Conservation (phyloP, 2,329 filamentous ascomycete species). For the Cladosporium halotolerans region DNA sequence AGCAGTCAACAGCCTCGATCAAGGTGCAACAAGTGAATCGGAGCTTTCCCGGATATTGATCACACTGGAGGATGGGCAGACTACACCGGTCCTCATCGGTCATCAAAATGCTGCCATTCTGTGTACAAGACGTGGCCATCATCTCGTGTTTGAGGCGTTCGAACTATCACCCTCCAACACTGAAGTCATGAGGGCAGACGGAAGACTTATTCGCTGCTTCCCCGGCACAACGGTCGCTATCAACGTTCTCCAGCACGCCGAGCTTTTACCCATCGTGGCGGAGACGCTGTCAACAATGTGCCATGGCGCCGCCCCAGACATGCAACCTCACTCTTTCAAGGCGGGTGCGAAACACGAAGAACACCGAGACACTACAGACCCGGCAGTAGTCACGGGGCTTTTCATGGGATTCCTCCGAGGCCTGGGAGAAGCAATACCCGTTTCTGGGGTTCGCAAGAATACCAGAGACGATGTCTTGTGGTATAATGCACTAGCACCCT, state of each 20-base stretch:
- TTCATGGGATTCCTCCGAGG: slow-evolving; percentile 56
- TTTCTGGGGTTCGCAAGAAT: slow-evolving; percentile 32
- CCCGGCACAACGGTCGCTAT: slow-evolving; percentile 36
- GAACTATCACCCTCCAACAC: slow-evolving; percentile 52
- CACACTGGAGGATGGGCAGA: slow-evolving; percentile 11
- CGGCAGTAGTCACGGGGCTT: slow-evolving; percentile 53
- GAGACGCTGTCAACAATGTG: slow-evolving; percentile 19
- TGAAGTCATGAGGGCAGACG: slow-evolving; percentile 46
- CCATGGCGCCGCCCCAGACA: slow-evolving; percentile 12
- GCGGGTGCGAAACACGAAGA: slow-evolving; percentile 53
- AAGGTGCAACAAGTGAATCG: background rate
- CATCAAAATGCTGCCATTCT: slow-evolving; percentile 23
- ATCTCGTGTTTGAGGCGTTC: slow-evolving; percentile 53
- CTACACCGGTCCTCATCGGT: background rate
- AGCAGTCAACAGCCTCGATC: background rate
- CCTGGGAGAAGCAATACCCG: slow-evolving; percentile 38
- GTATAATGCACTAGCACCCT: slow-evolving; percentile 41
- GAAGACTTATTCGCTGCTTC: slow-evolving; percentile 54
- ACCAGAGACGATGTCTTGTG: slow-evolving; percentile 24
- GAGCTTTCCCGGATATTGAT: background rate
- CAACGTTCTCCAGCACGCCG: slow-evolving; percentile 33
- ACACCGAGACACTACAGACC: slow-evolving; percentile 51
- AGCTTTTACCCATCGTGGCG: slow-evolving; percentile 27
- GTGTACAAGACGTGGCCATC: slow-evolving; percentile 16
- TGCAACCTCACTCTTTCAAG: slow-evolving; percentile 37